Percentiles rank a stretch among this genome's conserved stretches.
phyloP scores from a whole-genome alignment of 179 eudicot species.

The Gypsophila paniculata region DNA sequence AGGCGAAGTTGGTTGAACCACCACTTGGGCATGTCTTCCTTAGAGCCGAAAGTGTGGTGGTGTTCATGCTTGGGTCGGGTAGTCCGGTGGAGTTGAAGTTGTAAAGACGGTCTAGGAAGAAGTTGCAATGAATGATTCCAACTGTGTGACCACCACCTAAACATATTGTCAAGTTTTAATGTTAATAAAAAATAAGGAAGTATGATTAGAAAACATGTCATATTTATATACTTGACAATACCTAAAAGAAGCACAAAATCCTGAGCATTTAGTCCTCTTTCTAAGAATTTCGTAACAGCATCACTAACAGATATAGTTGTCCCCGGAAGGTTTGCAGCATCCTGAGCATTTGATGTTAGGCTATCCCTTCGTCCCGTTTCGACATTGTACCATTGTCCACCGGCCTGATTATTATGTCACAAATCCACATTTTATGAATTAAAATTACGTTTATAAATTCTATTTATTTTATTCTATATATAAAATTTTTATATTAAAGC shows the following conservation, averaged over 20 bases:
- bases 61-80: constrained; percentile 44
- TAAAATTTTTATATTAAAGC: no score
- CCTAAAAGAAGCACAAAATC: constrained; percentile 51
- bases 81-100: constrained; percentile 30
- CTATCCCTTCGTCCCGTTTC: constrained; percentile 56
- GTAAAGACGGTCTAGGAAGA: constrained; percentile 48
- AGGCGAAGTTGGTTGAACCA: constrained; percentile 28
- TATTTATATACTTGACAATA: not conserved
- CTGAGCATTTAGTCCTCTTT: constrained; percentile 27
- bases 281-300: constrained; percentile 21
- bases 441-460: no score
- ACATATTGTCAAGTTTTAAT: not conserved
- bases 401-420: constrained; percentile 29
- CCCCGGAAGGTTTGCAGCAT: constrained; percentile 35
- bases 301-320: constrained; percentile 34
- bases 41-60: constrained; percentile 12
- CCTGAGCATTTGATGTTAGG: constrained; percentile 25
- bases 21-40: constrained; percentile 35
- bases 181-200: not conserved
- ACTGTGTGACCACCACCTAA: constrained; percentile 53
- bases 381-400: constrained; percentile 42
- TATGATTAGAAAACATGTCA: no score
- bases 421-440: not conserved
- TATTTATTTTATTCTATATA: no score
- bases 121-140: constrained; percentile 41